Conservation (phyloP, 257 asterid genomes). For the Solanum boliviense region DNA sequence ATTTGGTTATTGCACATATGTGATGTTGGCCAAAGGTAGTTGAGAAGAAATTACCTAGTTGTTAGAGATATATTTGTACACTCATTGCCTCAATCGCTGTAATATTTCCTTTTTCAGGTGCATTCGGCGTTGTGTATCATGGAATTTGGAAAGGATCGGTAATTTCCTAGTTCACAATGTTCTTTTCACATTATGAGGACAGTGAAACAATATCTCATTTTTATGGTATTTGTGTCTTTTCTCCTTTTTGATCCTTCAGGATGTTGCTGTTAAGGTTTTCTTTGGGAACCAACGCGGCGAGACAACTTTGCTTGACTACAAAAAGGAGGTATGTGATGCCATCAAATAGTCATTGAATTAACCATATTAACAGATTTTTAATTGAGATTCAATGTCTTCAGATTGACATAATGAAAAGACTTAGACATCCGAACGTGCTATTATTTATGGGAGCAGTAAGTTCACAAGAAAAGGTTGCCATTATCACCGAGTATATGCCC, state of each 20-base stretch:
- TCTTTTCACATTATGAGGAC: not conserved
- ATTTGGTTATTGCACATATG: not conserved
- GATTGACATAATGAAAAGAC: constrained; percentile 62
- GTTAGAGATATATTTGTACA: not conserved
- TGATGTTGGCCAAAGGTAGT: not conserved
- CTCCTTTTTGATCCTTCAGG: constrained; percentile 23
- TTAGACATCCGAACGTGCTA: constrained; percentile 72
- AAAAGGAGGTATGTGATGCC: constrained; percentile 45
- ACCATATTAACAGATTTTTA: not conserved
- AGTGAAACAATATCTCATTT: not conserved
- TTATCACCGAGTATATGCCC: constrained; percentile 55
- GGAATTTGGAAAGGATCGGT: constrained; percentile 83
- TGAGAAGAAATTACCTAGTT: not conserved
- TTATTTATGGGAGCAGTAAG: constrained; percentile 70
- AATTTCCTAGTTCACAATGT: constrained; percentile 6
- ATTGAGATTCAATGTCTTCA: constrained; percentile 4
- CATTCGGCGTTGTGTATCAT: constrained; percentile 51
- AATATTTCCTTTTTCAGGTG: constrained; percentile 33
- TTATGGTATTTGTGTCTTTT: not conserved
- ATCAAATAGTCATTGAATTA: not conserved
- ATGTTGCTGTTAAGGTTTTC: constrained; percentile 77
- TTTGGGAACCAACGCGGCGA: constrained; percentile 32
- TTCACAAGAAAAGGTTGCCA: constrained; percentile 53
- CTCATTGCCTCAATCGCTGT: not conserved
- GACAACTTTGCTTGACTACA: constrained; percentile 35